A percentile compares a stretch with the other conserved stretches of the same genome.
Conservation (phyloP, 768 basidiomycete genomes). For the Phylloporus arenicola region DNA sequence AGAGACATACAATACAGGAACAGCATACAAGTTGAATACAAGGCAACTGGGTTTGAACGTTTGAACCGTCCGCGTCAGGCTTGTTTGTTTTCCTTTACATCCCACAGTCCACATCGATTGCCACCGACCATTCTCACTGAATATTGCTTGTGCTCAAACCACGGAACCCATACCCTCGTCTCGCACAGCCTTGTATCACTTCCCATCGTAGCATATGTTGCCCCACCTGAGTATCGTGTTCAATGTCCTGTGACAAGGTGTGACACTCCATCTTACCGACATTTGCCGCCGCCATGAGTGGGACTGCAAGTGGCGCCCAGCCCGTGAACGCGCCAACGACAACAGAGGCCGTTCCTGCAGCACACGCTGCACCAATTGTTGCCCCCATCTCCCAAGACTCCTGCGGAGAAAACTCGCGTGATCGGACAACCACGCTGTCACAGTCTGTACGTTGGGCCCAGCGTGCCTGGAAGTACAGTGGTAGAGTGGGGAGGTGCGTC, state of each 20-base stretch:
- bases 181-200: constrained; percentile 8
- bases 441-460: constrained; percentile 12
- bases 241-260: not conserved
- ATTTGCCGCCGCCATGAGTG: constrained; percentile 11
- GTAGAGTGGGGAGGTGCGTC: constrained; percentile 3
- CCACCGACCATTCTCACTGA: constrained; percentile 11
- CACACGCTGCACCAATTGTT: constrained; percentile 13
- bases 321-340: constrained; percentile 6
- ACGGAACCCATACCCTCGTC: constrained; percentile 19
- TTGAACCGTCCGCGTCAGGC: constrained; percentile 1
- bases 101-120: constrained; percentile 12
- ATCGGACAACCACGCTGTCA: constrained; percentile 4
- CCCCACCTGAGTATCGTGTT: constrained; percentile 2
- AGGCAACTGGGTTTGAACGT: no score
- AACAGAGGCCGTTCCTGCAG: constrained; percentile 17
- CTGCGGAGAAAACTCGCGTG: constrained; percentile 8
- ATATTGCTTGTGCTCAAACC: constrained; percentile 17
- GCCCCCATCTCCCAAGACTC: constrained; percentile 20
- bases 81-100: constrained; percentile 11
- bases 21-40: no score
- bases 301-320: constrained; percentile 3
- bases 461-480: constrained; percentile 12
- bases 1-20: no score
- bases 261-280: constrained; percentile 3
- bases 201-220: constrained; percentile 4